Evolutionary conservation across 352 stramenopile genomes (phyloP).

Genomic region (Pythium chondricola): DNA sequence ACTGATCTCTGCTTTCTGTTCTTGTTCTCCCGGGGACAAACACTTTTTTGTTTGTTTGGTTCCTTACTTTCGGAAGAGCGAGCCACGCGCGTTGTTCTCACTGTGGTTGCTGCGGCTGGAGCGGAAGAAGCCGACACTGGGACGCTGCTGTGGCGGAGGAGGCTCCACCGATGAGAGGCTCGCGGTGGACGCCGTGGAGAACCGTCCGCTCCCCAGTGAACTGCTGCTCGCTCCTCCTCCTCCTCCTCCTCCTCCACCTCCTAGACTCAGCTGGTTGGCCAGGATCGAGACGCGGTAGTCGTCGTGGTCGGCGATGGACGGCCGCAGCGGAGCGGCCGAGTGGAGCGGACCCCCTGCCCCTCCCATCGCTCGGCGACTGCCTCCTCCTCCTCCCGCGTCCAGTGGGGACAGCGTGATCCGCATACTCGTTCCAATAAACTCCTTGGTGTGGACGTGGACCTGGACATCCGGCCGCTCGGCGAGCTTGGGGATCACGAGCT

Average conservation of each 20-base stretch:
- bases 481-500: slow-evolving; percentile 84
- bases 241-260: background rate
- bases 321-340: slow-evolving; percentile 1
- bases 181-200: slow-evolving; percentile 14
- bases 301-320: slow-evolving; percentile 7
- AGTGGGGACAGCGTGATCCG: slow-evolving; percentile 75
- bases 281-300: slow-evolving; percentile 21
- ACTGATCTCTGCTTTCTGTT: too few relatives aligned
- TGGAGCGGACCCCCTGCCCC: background rate
- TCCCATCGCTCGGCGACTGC: background rate
- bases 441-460: slow-evolving; percentile 86
- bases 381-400: slow-evolving; percentile 19
- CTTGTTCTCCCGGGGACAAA: slow-evolving; percentile 24
- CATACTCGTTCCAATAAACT: slow-evolving; percentile 89
- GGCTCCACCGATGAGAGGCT: slow-evolving; percentile 7
- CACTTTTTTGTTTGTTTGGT: slow-evolving; percentile 25
- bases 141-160: slow-evolving; percentile 8
- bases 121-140: slow-evolving; percentile 21
- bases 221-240: background rate
- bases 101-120: slow-evolving; percentile 16
- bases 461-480: slow-evolving; percentile 78
- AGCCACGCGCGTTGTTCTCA: slow-evolving; percentile 33
- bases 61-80: slow-evolving; percentile 52
- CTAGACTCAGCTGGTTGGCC: slow-evolving; percentile 12
- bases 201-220: slow-evolving; percentile 8